Percentiles rank a stretch among this genome's conserved stretches.
These are phyloP conservation scores for Skeletonema costatum DNA, from an alignment of 108 stramenopile species.

Conservation along the genomic window DNA sequence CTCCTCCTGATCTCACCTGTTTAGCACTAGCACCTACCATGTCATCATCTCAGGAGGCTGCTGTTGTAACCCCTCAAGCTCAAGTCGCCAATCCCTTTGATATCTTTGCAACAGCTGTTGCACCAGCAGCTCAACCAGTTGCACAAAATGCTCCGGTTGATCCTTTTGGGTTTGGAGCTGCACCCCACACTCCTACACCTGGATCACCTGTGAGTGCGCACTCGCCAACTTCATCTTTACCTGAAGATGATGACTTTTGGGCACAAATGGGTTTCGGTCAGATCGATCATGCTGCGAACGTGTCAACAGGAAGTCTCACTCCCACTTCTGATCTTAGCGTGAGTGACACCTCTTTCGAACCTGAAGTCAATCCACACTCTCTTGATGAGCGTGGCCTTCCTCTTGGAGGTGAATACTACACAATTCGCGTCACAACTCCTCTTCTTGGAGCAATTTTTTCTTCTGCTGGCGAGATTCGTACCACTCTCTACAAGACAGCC, in stretches of 20 bases:
- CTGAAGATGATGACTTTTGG: constrained; percentile 29
- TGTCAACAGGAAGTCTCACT: background rate
- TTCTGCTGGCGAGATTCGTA: constrained; percentile 12
- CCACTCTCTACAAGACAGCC: constrained; percentile 19
- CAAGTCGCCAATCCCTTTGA: constrained; percentile 13
- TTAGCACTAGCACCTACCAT: background rate
- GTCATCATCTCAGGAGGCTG: background rate
- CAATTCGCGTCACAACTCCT: constrained; percentile 16
- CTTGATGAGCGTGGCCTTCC: constrained; percentile 29
- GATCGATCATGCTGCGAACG: background rate
- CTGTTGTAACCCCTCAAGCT: background rate
- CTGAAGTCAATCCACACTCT: constrained; percentile 14
- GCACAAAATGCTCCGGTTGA: background rate
- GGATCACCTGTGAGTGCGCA: background rate
- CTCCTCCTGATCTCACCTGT: background rate
- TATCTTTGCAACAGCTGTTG: constrained; percentile 9
- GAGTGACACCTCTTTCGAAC: background rate
- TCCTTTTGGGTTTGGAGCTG: constrained; percentile 16
- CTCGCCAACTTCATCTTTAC: background rate
- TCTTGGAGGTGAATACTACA: constrained; percentile 35
- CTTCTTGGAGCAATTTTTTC: constrained; percentile 37
- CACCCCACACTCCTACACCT: background rate
- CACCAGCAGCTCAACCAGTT: background rate
- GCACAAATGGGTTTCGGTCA: constrained; percentile 31
- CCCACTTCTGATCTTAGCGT: background rate